Conservation (phyloP, 306 rosid genomes). For the Acacia melanoxylon region DNA sequence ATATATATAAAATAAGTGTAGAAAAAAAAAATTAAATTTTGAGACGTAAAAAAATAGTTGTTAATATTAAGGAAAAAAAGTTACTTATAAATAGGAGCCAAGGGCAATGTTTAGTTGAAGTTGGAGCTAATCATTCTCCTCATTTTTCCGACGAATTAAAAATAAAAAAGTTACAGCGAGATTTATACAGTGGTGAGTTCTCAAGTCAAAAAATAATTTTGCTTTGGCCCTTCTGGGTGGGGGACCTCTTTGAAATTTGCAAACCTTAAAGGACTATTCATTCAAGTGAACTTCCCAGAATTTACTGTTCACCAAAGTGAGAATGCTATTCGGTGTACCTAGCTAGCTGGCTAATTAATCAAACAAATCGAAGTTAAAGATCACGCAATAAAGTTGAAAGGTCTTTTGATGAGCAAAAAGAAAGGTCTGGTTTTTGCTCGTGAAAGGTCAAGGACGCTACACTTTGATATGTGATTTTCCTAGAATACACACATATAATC, state of each 20-base stretch:
- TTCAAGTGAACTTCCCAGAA: not conserved
- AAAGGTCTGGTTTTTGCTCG: not conserved
- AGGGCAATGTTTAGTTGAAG: not conserved
- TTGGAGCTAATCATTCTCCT: not conserved
- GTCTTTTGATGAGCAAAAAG: no score
- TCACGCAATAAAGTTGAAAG: not conserved
- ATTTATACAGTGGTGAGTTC: not conserved
- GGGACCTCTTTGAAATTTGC: not conserved
- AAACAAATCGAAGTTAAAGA: not conserved
- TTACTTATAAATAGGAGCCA: no score
- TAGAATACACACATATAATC: not conserved
- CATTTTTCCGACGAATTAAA: not conserved
- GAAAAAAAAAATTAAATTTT: no score
- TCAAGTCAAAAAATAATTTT: not conserved
- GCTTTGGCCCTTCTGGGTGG: not conserved
- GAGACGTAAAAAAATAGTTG: no score
- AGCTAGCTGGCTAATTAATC: not conserved
- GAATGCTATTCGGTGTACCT: not conserved
- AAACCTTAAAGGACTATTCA: conserved; percentile 4
- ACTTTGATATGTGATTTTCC: not conserved
- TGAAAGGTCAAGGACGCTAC: not conserved
- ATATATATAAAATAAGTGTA: no score
- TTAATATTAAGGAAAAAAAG: no score
- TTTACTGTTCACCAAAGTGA: not conserved
- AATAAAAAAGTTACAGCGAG: not conserved